Evolutionary conservation across 2,329 filamentous ascomycete species (phyloP).

Genomic region (Botrytis squamosa): DNA sequence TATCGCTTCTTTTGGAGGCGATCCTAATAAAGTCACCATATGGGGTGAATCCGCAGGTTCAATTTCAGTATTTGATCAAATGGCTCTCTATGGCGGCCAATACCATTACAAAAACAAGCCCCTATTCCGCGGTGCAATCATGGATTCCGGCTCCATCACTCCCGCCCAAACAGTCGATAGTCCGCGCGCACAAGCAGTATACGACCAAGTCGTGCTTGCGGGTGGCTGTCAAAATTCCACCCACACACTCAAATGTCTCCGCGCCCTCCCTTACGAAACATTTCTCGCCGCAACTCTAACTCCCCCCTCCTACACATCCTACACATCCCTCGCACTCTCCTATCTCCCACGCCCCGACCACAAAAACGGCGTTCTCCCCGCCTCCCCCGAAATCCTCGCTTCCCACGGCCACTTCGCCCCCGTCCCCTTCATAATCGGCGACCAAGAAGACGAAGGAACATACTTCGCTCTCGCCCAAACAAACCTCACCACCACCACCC

Average conservation of each 20-base stretch:
- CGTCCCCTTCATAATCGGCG: conserved; percentile 65
- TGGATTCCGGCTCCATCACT: conserved; percentile 67
- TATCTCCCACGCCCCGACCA: conserved; percentile 72
- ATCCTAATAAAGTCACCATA: conserved; percentile 51
- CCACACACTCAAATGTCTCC: conserved; percentile 65
- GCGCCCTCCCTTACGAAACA: conserved; percentile 54
- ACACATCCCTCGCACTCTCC: conserved; percentile 66
- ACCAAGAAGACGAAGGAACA: conserved; percentile 79
- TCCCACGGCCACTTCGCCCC: conserved; percentile 53
- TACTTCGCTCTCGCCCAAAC: conserved; percentile 67
- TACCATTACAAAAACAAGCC: conserved; percentile 70
- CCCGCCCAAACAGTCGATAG: conserved; percentile 63
- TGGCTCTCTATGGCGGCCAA: conserved; percentile 70
- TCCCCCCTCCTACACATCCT: conserved; percentile 65
- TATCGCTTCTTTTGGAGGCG: conserved; percentile 63
- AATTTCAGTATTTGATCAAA: conserved; percentile 75
- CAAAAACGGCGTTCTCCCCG: conserved; percentile 54
- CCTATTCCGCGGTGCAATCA: conserved; percentile 74
- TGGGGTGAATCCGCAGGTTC: conserved; percentile 57
- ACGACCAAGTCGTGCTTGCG: conserved; percentile 57
- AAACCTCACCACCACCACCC: conserved; percentile 60
- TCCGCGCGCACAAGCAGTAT: conserved; percentile 62
- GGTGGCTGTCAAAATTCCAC: conserved; percentile 58
- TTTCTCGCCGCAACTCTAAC: conserved; percentile 66
- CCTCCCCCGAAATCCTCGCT: conserved; percentile 61